Evolutionary conservation across 805 yeast genomes (phyloP).

Genomic region (Myxozyma vanderwaltii): DNA sequence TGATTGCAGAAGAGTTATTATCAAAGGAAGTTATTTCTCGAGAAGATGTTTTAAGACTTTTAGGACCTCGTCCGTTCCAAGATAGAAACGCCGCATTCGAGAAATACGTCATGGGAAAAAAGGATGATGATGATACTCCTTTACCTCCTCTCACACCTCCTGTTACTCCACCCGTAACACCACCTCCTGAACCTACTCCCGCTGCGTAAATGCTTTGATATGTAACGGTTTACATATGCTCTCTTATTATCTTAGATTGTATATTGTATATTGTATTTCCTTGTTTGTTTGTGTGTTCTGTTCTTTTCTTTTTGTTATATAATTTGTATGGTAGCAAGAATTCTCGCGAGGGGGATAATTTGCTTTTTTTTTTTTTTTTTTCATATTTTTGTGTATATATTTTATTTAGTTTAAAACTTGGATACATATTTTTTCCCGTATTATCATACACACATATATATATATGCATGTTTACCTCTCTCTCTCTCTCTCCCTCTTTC

Average conservation of each 20-base stretch:
- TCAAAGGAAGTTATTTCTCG: constrained; percentile 88
- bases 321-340: neutral
- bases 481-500: too few species aligned
- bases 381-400: neutral
- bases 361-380: neutral
- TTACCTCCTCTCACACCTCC: neutral
- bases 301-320: neutral
- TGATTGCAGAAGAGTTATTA: constrained; percentile 84
- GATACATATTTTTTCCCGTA: too few species aligned
- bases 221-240: too few species aligned
- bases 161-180: neutral
- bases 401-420: too few species aligned
- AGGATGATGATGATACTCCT: constrained; percentile 3
- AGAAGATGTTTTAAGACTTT: constrained; percentile 84
- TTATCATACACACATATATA: too few species aligned
- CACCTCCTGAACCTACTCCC: constrained; percentile 15
- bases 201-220: neutral
- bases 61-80: constrained; percentile 91
- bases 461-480: too few species aligned
- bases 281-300: too few species aligned
- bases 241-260: neutral
- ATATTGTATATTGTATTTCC: too few species aligned
- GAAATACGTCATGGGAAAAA: constrained; percentile 50
- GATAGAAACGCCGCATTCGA: constrained; percentile 90
- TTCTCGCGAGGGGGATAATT: too few species aligned